phyloP scores from a whole-genome alignment of 2,329 filamentous ascomycete species.

The Calonectria pteridis region DNA sequence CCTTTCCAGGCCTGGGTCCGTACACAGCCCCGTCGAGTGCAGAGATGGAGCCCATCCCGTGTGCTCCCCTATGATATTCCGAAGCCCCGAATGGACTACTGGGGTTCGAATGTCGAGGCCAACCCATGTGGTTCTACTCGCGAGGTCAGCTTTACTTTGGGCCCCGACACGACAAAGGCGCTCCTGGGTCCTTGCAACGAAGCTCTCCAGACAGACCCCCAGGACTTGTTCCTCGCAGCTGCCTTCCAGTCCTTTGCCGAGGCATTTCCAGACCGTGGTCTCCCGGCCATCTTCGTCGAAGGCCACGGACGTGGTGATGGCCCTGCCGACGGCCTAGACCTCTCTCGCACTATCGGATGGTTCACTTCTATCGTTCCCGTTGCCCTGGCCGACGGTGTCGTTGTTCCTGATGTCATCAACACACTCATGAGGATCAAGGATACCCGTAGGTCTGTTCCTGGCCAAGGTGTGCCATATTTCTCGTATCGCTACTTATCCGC shows the following conservation, averaged over 20 bases:
- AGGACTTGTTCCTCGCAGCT: conserved; percentile 51
- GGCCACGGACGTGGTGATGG: conserved; percentile 52
- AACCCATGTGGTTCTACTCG: background rate
- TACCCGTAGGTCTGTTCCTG: conserved; percentile 25
- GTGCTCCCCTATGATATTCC: background rate
- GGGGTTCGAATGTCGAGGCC: background rate
- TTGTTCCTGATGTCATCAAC: conserved; percentile 19
- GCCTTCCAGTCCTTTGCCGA: conserved; percentile 44
- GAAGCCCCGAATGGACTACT: background rate
- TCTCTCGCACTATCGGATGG: conserved; percentile 53
- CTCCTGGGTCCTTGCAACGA: conserved; percentile 29
- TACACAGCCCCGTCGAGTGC: background rate
- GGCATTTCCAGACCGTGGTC: conserved; percentile 45
- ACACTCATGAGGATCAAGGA: conserved; percentile 38
- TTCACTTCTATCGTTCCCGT: conserved; percentile 53
- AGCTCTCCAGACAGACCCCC: conserved; percentile 46
- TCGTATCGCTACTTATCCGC: conserved; percentile 26
- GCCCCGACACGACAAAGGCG: background rate
- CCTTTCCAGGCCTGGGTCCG: conserved; percentile 51
- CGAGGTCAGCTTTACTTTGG: background rate
- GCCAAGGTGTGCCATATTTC: background rate
- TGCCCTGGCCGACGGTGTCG: conserved; percentile 13
- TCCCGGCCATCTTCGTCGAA: conserved; percentile 49
- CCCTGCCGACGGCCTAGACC: conserved; percentile 45
- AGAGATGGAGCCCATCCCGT: background rate